Conservation (phyloP, 805 yeast genomes). For the Saccharomycopsis fodiens region DNA sequence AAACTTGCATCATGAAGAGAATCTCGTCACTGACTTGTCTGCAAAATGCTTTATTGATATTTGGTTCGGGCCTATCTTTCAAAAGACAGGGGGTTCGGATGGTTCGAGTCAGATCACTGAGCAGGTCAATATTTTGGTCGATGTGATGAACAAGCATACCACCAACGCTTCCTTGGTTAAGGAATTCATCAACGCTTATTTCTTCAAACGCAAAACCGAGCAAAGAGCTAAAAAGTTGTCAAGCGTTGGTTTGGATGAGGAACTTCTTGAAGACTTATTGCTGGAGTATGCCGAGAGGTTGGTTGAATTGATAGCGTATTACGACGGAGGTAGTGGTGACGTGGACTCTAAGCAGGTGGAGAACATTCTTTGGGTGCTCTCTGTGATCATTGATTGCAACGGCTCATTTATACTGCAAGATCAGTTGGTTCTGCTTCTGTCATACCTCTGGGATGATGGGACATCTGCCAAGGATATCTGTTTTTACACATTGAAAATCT, state of each 20-base stretch:
- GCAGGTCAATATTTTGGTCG: conserved; percentile 31
- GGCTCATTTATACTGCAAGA: conserved; percentile 53
- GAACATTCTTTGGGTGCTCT: conserved; percentile 40
- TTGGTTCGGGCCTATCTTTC: conserved; percentile 28
- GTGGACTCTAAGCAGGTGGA: conserved; percentile 32
- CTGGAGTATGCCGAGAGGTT: conserved; percentile 10
- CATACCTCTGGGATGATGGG: conserved; percentile 47
- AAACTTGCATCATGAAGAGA: conserved; percentile 67
- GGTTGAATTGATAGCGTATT: conserved; percentile 21
- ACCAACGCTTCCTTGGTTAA: conserved; percentile 40
- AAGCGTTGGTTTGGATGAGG: conserved; percentile 10
- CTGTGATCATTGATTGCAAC: conserved; percentile 47
- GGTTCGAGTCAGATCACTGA: conserved; percentile 13
- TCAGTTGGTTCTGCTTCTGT: conserved; percentile 58
- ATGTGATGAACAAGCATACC: conserved; percentile 31
- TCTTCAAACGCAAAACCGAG: conserved; percentile 24
- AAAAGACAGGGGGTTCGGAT: background rate
- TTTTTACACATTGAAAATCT: conserved; percentile 45
- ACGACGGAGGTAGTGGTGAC: conserved; percentile 27
- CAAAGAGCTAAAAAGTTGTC: background rate
- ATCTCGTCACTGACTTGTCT: conserved; percentile 38
- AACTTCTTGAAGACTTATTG: background rate
- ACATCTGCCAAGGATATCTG: conserved; percentile 35
- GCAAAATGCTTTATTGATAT: conserved; percentile 30
- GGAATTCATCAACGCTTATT: conserved; percentile 35